Conservation (phyloP, 495 filamentous ascomycete species). For the Penicillium crystallinum region DNA sequence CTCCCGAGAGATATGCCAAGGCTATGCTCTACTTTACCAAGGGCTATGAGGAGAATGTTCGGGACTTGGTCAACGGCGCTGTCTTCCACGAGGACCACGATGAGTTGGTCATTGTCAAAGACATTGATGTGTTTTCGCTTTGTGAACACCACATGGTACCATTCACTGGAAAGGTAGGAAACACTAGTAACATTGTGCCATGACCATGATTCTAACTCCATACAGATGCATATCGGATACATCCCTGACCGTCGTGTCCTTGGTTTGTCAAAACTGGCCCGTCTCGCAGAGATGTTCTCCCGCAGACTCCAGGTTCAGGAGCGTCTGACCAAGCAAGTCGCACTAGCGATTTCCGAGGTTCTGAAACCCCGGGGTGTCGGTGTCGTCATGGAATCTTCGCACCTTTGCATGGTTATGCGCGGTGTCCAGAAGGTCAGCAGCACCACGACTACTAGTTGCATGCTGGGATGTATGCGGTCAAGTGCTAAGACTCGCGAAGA, state of each 20-base stretch:
- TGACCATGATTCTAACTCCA: conserved; percentile 10
- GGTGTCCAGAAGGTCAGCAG: conserved; percentile 86
- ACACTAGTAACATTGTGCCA: too few relatives aligned
- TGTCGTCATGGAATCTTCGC: conserved; percentile 94
- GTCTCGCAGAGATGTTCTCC: conserved; percentile 96
- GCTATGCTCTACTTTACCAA: conserved; percentile 99
- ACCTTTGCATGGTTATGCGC: conserved; percentile 98
- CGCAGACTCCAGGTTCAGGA: conserved; percentile 92
- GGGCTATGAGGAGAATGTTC: conserved; percentile 93
- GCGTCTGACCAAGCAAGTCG: conserved; percentile 91
- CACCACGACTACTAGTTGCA: conserved; percentile 90
- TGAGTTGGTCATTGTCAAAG: conserved; percentile 94
- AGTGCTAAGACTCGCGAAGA: conserved; percentile 93
- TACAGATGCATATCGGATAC: conserved; percentile 95
- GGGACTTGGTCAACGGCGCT: conserved; percentile 87
- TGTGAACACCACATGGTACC: conserved; percentile 98
- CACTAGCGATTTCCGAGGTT: conserved; percentile 86
- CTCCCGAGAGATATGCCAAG: conserved; percentile 87
- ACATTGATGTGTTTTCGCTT: conserved; percentile 92
- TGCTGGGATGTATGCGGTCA: conserved; percentile 87
- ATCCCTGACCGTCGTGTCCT: conserved; percentile 83
- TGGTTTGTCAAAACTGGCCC: conserved; percentile 89
- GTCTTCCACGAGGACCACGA: conserved; percentile 97
- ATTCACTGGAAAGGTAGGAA: conserved; percentile 80
- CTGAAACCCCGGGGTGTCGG: conserved; percentile 86